These are phyloP conservation scores for Stachybotrys echinatus DNA, from an alignment of 2,329 filamentous ascomycete species.

Conservation along the genomic window DNA sequence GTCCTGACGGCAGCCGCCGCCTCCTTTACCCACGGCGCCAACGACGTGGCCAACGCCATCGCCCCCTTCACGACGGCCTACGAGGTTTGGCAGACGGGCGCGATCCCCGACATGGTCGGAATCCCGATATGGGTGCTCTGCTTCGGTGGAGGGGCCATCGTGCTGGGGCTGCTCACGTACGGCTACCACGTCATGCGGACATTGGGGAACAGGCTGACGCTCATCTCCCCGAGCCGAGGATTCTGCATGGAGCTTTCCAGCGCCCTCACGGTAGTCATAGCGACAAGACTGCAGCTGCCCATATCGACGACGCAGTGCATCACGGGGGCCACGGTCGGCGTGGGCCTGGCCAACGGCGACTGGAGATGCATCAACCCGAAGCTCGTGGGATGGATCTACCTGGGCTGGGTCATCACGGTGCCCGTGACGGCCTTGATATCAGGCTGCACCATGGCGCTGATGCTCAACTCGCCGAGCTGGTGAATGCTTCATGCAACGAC, in stretches of 20 bases:
- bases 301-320: constrained; percentile 51
- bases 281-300: constrained; percentile 44
- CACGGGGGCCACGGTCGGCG: constrained; percentile 44
- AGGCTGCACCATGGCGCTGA: constrained; percentile 47
- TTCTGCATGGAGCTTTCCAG: constrained; percentile 46
- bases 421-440: constrained; percentile 44
- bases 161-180: constrained; percentile 55
- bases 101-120: constrained; percentile 25
- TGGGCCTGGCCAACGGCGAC: constrained; percentile 45
- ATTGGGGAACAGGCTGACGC: constrained; percentile 49
- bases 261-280: constrained; percentile 48
- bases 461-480: constrained; percentile 46
- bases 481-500: constrained; percentile 2
- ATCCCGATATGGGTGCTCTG: constrained; percentile 46
- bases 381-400: constrained; percentile 40
- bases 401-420: constrained; percentile 46
- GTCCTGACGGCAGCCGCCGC: constrained; percentile 47
- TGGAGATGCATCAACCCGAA: constrained; percentile 43
- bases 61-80: constrained; percentile 49
- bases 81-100: constrained; percentile 39
- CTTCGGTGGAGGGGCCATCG: constrained; percentile 41
- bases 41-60: constrained; percentile 49
- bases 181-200: constrained; percentile 59
- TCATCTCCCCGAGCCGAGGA: constrained; percentile 48
- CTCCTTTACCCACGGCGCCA: constrained; percentile 51